phyloP scores from a whole-genome alignment of 1,284 basidiomycete genomes.

The Exsudoporus floridanus region DNA sequence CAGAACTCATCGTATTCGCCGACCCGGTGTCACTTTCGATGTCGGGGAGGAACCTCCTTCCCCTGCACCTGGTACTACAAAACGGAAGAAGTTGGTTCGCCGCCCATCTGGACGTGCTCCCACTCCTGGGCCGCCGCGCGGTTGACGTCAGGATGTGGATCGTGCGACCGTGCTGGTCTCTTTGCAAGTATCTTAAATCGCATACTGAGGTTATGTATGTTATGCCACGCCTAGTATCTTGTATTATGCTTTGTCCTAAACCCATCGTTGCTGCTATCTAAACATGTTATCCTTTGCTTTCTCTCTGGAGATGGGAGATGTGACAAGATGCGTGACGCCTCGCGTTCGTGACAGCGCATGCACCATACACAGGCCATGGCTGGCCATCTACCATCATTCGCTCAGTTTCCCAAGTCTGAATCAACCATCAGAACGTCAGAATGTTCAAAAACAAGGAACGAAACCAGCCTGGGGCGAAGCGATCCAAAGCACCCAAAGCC shows the following conservation, averaged over 20 bases:
- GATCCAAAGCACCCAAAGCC: neutral
- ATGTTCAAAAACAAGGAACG: conserved; percentile 26
- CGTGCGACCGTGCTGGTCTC: conserved; percentile 1
- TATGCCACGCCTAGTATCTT: conserved; percentile 33
- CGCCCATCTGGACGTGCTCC: conserved; percentile 31
- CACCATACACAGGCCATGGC: neutral
- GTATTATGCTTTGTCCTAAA: conserved; percentile 21
- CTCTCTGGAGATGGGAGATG: neutral
- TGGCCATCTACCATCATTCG: neutral
- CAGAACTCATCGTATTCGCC: conserved; percentile 48
- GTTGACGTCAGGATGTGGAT: conserved; percentile 10
- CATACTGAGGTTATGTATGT: conserved; percentile 28
- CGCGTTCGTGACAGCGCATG: conserved; percentile 28
- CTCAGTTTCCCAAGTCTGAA: neutral
- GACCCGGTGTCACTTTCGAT: conserved; percentile 72
- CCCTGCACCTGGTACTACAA: conserved; percentile 26
- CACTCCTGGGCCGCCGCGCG: conserved; percentile 27
- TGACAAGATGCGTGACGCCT: conserved; percentile 29
- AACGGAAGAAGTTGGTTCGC: conserved; percentile 31
- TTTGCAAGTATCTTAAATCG: conserved; percentile 27
- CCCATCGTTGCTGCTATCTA: conserved; percentile 19
- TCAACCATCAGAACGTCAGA: neutral
- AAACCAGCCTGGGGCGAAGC: neutral
- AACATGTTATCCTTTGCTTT: conserved; percentile 6
- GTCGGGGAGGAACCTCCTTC: conserved; percentile 51